Conservation (phyloP, 306 rosid genomes). For the Begonia loranthoides region DNA sequence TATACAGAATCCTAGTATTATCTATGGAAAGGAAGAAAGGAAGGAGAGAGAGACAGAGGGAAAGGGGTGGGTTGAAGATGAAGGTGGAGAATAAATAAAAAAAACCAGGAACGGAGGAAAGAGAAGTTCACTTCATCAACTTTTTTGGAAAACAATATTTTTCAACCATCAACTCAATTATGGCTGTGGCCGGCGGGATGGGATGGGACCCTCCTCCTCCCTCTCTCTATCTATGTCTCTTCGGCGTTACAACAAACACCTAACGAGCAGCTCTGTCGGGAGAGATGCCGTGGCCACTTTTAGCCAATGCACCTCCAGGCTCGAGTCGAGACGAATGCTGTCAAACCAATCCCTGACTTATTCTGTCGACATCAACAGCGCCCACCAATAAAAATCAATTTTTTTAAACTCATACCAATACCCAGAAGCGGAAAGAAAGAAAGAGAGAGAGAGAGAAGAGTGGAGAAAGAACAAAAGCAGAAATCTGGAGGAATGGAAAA, state of each 20-base stretch:
- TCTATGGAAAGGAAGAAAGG: no score
- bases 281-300: not conserved
- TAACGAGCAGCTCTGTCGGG: no score
- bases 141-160: constrained; percentile 17
- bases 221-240: no score
- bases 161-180: constrained; percentile 15
- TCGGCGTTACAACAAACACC: no score
- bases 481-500: not conserved
- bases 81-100: not conserved
- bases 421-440: no score
- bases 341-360: no score
- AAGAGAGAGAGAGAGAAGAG: not conserved
- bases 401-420: no score
- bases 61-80: constrained; percentile 12
- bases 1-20: not conserved
- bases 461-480: not conserved
- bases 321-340: no score
- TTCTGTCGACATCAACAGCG: no score
- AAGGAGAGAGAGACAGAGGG: not conserved
- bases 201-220: no score
- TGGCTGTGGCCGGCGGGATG: not conserved
- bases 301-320: not conserved
- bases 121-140: constrained; percentile 17
- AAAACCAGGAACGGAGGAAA: no score
- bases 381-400: no score